Conservation (phyloP, 176 grass and related monocot species). For the Canna indica region DNA sequence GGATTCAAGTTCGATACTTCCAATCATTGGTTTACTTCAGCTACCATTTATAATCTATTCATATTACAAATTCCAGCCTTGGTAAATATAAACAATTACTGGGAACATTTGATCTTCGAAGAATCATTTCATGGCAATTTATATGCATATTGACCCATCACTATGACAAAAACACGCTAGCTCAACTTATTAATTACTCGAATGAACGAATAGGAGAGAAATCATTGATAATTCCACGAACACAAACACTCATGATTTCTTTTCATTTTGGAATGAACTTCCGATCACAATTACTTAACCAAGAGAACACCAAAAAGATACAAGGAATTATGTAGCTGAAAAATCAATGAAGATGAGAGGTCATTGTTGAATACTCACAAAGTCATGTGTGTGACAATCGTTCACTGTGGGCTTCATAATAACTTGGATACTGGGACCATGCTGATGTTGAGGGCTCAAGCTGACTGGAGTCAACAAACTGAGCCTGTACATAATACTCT, state of each 20-base stretch:
- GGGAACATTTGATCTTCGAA: no score
- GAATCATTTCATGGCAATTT: no score
- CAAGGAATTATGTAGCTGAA: background rate
- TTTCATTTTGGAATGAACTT: background rate
- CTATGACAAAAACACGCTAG: no score
- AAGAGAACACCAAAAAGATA: background rate
- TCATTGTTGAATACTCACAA: background rate
- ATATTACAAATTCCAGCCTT: no score
- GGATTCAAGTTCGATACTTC: no score
- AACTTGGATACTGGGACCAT: background rate
- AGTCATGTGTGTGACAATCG: background rate
- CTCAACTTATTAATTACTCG: no score
- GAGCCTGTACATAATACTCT: background rate
- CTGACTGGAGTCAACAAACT: no score
- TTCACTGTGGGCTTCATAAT: constrained; percentile 1
- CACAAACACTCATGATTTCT: background rate
- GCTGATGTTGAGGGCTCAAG: background rate
- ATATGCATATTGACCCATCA: no score
- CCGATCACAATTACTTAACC: background rate
- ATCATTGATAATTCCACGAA: background rate
- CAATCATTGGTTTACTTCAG: no score
- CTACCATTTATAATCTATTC: no score
- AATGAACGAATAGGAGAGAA: background rate
- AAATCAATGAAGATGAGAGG: no score
- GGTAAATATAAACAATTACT: no score